Evolutionary conservation across 2,329 filamentous ascomycete species (phyloP).

Genomic region (Colletotrichum sp.): DNA sequence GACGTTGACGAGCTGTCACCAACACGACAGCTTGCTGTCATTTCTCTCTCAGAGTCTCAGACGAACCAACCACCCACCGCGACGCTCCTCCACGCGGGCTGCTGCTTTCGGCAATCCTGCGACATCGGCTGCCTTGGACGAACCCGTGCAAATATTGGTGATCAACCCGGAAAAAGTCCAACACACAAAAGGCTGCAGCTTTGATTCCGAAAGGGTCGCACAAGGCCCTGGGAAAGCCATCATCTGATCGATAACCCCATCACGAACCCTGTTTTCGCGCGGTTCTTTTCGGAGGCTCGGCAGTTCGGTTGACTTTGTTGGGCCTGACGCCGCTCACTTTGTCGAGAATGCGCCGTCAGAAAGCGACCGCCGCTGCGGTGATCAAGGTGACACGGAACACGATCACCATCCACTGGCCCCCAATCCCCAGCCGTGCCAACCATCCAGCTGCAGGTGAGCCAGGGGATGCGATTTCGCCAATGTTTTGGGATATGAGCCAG

Average conservation of each 20-base stretch:
- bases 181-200: not conserved
- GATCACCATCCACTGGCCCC: not conserved
- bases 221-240: not conserved
- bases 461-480: not conserved
- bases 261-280: conserved; percentile 15
- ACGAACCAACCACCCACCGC: not conserved
- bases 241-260: conserved; percentile 18
- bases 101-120: not conserved
- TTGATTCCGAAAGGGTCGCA: conserved; percentile 1
- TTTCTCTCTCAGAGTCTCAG: not conserved
- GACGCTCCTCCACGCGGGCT: not conserved
- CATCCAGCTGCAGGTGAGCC: not conserved
- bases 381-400: not conserved
- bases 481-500: not conserved
- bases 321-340: not conserved
- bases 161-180: not conserved
- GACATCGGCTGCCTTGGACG: not conserved
- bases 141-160: not conserved
- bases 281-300: not conserved
- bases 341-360: not conserved
- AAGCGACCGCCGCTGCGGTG: not conserved
- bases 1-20: conserved; percentile 2
- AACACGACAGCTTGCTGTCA: not conserved
- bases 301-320: not conserved
- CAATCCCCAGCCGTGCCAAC: not conserved